Evolutionary conservation across 129 eudicot species (phyloP).

Genomic region (Pittosporum tobira): DNA sequence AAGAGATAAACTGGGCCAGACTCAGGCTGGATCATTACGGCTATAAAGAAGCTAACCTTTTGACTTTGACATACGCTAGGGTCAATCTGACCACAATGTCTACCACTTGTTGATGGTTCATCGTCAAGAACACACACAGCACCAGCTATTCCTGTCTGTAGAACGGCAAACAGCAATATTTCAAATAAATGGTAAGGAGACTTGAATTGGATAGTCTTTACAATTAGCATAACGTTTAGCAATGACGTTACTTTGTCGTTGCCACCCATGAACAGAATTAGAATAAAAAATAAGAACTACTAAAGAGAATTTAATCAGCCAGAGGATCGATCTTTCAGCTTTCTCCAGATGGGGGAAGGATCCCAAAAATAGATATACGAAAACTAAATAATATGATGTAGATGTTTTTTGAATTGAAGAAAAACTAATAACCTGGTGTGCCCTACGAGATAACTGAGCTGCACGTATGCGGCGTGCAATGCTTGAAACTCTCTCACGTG

Average conservation of each 20-base stretch:
- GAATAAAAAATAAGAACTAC: neutral
- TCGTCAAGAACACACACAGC: constrained; percentile 97
- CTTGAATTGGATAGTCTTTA: neutral
- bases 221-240: neutral
- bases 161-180: neutral
- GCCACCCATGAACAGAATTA: no score
- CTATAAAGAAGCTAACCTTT: constrained; percentile 73
- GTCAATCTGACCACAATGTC: constrained; percentile 84
- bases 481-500: constrained; percentile 88
- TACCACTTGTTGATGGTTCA: constrained; percentile 86
- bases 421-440: constrained; percentile 54
- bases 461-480: constrained; percentile 86
- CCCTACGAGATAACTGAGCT: constrained; percentile 82
- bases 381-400: neutral
- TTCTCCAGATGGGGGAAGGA: neutral
- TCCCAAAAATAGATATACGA: no score
- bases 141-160: constrained; percentile 85
- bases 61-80: constrained; percentile 63
- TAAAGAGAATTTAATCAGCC: neutral
- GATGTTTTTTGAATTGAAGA: neutral
- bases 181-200: constrained; percentile 4
- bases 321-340: neutral
- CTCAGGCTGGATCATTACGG: constrained; percentile 92
- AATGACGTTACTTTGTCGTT: neutral
- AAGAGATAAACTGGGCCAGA: constrained; percentile 94